These are phyloP conservation scores for Mrakia frigida DNA, from an alignment of 768 basidiomycete genomes.

Conservation along the genomic window DNA sequence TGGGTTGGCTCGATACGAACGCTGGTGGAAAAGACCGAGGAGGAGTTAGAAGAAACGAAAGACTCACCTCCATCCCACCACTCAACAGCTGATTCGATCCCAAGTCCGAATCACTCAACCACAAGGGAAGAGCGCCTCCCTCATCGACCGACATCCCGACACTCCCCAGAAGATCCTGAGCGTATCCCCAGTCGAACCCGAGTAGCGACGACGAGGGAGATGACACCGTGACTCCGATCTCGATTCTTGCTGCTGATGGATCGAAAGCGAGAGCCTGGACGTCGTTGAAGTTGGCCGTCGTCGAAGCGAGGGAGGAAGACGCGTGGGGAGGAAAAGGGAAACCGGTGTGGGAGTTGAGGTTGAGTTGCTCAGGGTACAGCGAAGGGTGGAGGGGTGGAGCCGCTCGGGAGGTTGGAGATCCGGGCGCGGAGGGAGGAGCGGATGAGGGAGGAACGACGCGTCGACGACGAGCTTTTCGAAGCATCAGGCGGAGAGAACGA, in stretches of 20 bases:
- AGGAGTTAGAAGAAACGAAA: not conserved
- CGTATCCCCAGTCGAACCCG: conserved; percentile 5
- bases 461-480: conserved; percentile 53
- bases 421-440: conserved; percentile 46
- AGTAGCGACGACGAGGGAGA: not conserved
- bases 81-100: conserved; percentile 26
- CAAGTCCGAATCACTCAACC: conserved; percentile 2
- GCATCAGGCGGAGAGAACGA: conserved; percentile 78
- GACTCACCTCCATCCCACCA: conserved; percentile 31
- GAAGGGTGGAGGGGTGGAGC: not conserved
- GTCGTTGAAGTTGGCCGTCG: not conserved
- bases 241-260: not conserved
- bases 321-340: not conserved
- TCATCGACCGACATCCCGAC: not conserved
- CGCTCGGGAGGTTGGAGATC: not conserved
- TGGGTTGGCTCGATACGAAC: not conserved
- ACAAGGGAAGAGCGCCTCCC: conserved; percentile 1
- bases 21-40: too few species aligned
- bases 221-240: not conserved
- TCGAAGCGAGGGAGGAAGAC: not conserved
- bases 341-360: not conserved
- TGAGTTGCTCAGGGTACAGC: not conserved
- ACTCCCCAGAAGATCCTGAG: not conserved
- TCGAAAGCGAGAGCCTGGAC: too few species aligned
- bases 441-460: conserved; percentile 50